A percentile compares a stretch with the other conserved stretches of the same genome.
Conservation (phyloP, 2,329 filamentous ascomycete species). For the Aspergillus oerlinghausenensis region DNA sequence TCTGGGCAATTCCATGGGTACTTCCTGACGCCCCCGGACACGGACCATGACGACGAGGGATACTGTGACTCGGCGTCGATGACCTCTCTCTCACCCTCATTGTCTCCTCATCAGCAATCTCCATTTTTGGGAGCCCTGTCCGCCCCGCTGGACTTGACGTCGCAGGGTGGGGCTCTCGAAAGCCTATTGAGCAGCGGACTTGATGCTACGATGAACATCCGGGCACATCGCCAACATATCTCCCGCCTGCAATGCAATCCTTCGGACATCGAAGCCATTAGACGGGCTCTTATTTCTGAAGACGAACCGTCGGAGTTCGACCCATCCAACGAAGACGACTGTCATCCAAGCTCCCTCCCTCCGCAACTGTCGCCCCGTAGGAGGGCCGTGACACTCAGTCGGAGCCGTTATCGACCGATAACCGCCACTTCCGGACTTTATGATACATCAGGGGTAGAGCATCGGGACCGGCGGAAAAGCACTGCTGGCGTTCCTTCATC, state of each 20-base stretch:
- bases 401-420: constrained; percentile 26
- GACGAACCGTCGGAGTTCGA: constrained; percentile 17
- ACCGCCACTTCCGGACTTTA: constrained; percentile 3
- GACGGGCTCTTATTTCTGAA: constrained; percentile 28
- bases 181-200: not conserved
- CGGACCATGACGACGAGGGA: constrained; percentile 35
- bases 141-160: constrained; percentile 21
- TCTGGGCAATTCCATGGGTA: constrained; percentile 19
- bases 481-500: constrained; percentile 20
- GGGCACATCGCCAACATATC: constrained; percentile 36
- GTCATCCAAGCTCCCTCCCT: constrained; percentile 36
- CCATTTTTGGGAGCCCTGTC: constrained; percentile 27
- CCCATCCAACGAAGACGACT: constrained; percentile 26
- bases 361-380: constrained; percentile 30
- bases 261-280: constrained; percentile 33
- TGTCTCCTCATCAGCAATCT: constrained; percentile 30
- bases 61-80: constrained; percentile 52
- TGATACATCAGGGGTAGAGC: constrained; percentile 2
- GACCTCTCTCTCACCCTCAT: constrained; percentile 55
- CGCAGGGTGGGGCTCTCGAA: constrained; percentile 4
- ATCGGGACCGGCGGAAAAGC: constrained; percentile 24
- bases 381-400: constrained; percentile 23
- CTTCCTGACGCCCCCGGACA: constrained; percentile 35
- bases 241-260: constrained; percentile 38
- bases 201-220: constrained; percentile 24